A percentile compares a stretch with the other conserved stretches of the same genome.
Conservation (phyloP, 2,329 filamentous ascomycete species). For the Cladophialophora yegresii region DNA sequence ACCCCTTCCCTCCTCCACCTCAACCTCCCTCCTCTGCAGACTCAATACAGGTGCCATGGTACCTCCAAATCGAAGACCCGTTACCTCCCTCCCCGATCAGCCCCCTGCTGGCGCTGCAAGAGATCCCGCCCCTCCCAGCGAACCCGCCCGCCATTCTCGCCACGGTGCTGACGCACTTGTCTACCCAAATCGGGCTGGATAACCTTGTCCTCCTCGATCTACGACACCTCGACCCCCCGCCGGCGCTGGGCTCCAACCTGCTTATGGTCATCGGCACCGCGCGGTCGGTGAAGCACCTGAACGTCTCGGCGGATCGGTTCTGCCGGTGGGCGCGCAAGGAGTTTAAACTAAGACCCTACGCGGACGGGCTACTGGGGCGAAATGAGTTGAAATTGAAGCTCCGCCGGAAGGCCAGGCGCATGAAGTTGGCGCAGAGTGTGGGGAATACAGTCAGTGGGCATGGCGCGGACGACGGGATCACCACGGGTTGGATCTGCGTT, state of each 20-base stretch:
- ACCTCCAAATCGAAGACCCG: constrained; percentile 69
- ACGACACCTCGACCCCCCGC: constrained; percentile 78
- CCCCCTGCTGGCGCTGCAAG: constrained; percentile 55
- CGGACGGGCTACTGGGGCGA: constrained; percentile 84
- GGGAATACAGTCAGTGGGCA: constrained; percentile 57
- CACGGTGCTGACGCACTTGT: constrained; percentile 74
- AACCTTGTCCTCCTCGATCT: constrained; percentile 79
- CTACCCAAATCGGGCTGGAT: constrained; percentile 83
- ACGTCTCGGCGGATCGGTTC: constrained; percentile 85
- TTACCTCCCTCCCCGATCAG: constrained; percentile 42
- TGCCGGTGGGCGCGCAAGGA: constrained; percentile 79
- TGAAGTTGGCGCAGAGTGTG: constrained; percentile 74
- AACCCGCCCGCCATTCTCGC: constrained; percentile 71
- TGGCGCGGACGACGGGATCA: constrained; percentile 77
- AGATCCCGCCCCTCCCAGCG: constrained; percentile 65
- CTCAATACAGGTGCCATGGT: constrained; percentile 78
- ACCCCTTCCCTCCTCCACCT: background rate
- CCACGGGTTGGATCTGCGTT: constrained; percentile 94
- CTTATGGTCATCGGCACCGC: constrained; percentile 93
- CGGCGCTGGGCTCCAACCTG: constrained; percentile 82
- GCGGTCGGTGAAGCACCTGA: constrained; percentile 88
- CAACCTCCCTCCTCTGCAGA: constrained; percentile 23
- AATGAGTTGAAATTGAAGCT: constrained; percentile 90
- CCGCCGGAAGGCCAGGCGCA: constrained; percentile 74
- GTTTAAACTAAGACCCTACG: constrained; percentile 71